Evolutionary conservation across 257 asterid species (phyloP).

Genomic region (Orobanche coerulescens): DNA sequence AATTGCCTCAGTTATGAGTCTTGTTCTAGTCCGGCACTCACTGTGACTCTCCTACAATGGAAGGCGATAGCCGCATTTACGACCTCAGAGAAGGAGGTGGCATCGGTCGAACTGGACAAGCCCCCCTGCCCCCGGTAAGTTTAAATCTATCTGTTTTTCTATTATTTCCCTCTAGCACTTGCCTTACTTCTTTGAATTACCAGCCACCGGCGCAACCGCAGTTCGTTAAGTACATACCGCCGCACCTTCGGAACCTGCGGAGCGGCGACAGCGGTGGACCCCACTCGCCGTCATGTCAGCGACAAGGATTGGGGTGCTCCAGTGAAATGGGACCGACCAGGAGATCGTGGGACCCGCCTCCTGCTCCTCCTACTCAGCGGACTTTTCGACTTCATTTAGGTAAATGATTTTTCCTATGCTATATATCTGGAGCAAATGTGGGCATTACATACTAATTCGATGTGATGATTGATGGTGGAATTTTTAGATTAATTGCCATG

Average conservation of each 20-base stretch:
- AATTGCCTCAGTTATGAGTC: no score
- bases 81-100: constrained; percentile 13
- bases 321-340: not conserved
- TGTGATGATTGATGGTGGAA: constrained; percentile 2
- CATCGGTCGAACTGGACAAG: constrained; percentile 2
- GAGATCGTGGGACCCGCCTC: not conserved
- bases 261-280: constrained; percentile 1
- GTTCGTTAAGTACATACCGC: constrained; percentile 28
- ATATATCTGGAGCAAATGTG: not conserved
- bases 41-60: constrained; percentile 19
- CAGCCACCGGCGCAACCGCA: constrained; percentile 27
- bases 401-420: constrained; percentile 3
- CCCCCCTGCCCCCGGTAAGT: constrained; percentile 14
- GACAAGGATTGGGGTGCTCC: constrained; percentile 13
- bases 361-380: constrained; percentile 9
- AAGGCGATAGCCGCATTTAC: constrained; percentile 25
- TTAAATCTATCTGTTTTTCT: not conserved
- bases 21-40: not conserved
- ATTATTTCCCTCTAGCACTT: constrained; percentile 2
- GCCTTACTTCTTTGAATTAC: not conserved
- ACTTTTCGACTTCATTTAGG: constrained; percentile 14
- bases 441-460: not conserved
- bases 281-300: constrained; percentile 5
- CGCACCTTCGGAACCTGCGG: constrained; percentile 31
- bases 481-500: not conserved